Evolutionary conservation across 2,329 filamentous ascomycete species (phyloP).

Genomic region (Onygenales sp.): DNA sequence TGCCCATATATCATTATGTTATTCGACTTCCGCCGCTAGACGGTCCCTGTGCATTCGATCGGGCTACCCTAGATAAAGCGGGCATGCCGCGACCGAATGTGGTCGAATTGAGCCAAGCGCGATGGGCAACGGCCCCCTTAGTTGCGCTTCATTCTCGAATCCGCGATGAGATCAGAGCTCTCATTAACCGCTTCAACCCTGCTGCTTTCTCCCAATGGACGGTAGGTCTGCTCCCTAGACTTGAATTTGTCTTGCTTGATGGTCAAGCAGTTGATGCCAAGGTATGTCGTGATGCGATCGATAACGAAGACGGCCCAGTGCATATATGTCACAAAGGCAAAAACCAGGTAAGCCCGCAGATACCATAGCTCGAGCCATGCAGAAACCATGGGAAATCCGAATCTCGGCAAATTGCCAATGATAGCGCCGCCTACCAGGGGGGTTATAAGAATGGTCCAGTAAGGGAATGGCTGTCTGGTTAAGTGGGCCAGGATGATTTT

Average conservation of each 20-base stretch:
- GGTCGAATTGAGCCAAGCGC: too few relatives aligned
- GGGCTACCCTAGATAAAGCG: too few relatives aligned
- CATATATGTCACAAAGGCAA: constrained; percentile 78
- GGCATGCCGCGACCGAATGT: too few relatives aligned
- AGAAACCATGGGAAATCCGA: constrained; percentile 61
- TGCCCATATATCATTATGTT: too few relatives aligned
- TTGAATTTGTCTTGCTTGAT: constrained; percentile 44
- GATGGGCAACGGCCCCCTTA: background rate
- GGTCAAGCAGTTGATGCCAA: constrained; percentile 91
- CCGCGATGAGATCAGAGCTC: background rate
- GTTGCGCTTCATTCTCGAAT: background rate
- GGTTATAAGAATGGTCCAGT: constrained; percentile 85
- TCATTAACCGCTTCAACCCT: constrained; percentile 4
- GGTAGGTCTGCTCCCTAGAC: constrained; percentile 27
- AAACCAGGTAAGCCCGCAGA: constrained; percentile 72
- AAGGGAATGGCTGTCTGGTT: constrained; percentile 86
- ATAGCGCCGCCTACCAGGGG: constrained; percentile 80
- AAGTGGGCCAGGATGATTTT: constrained; percentile 98
- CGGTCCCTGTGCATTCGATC: too few relatives aligned
- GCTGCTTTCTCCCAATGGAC: constrained; percentile 23
- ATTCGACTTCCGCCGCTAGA: too few relatives aligned
- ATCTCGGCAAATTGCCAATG: constrained; percentile 68
- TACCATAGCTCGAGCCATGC: constrained; percentile 65
- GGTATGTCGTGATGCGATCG: constrained; percentile 78
- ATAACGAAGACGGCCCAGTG: constrained; percentile 89